Conservation (phyloP, 108 stramenopile genomes). For the Nannochloropsis gaditana region DNA sequence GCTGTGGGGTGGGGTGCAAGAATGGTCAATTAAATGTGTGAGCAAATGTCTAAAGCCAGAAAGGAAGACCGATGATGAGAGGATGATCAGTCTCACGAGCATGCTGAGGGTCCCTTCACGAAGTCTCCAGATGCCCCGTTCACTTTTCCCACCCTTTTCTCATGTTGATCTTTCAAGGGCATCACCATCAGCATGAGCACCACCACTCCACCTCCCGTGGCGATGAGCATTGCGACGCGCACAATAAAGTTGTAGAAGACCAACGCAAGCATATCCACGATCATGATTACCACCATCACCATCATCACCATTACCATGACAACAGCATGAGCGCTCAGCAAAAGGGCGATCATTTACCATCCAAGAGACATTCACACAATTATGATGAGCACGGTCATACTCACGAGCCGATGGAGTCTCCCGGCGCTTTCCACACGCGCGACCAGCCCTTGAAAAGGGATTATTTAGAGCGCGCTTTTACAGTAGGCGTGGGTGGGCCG, state of each 20-base stretch:
- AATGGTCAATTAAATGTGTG: too few relatives aligned
- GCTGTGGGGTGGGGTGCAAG: too few relatives aligned
- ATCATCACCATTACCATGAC: neutral
- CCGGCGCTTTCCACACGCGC: constrained; percentile 40
- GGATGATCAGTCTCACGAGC: too few relatives aligned
- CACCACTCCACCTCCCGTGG: neutral
- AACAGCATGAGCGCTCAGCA: neutral
- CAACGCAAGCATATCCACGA: neutral
- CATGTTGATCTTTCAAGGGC: neutral
- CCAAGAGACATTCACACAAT: neutral
- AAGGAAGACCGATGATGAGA: too few relatives aligned
- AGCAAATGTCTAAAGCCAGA: too few relatives aligned
- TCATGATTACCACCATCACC: neutral
- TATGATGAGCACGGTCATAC: constrained; percentile 39
- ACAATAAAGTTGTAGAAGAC: neutral
- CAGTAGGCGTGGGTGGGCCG: constrained; percentile 87
- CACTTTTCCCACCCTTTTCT: too few relatives aligned
- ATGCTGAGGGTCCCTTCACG: too few relatives aligned
- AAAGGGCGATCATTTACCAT: neutral
- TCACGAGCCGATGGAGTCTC: constrained; percentile 43
- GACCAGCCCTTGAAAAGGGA: constrained; percentile 37
- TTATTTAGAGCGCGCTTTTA: constrained; percentile 67
- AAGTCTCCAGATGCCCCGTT: too few relatives aligned
- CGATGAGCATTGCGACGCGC: neutral
- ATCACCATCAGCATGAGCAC: neutral